Conservation (phyloP, 2,329 filamentous ascomycete genomes). For the Laburnicola sp. region DNA sequence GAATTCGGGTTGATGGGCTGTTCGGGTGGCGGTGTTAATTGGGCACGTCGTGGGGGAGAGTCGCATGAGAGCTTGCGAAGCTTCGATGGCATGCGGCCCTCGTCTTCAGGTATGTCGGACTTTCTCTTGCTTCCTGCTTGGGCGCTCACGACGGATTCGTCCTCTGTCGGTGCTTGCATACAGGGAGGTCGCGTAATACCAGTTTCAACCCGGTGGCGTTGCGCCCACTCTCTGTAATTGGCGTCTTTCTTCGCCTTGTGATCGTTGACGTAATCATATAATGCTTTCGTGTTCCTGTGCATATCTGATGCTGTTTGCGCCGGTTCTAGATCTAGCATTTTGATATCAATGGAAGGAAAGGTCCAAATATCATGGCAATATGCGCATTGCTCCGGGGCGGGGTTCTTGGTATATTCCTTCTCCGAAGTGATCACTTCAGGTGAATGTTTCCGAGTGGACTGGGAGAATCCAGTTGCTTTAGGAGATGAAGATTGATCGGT, state of each 20-base stretch:
- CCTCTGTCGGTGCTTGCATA: too few relatives aligned
- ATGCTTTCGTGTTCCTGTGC: neutral
- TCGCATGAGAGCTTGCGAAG: neutral
- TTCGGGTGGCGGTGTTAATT: conserved; percentile 1
- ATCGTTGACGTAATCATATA: neutral
- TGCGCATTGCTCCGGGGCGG: neutral
- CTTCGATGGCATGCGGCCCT: neutral
- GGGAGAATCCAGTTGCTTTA: neutral
- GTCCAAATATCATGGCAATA: conserved; percentile 1
- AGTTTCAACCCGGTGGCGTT: neutral
- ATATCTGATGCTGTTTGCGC: neutral
- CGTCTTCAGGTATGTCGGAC: neutral
- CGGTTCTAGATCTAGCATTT: neutral
- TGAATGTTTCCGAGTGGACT: neutral
- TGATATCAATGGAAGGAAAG: neutral
- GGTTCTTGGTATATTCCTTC: neutral
- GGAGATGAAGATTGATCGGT: neutral
- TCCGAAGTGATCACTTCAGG: neutral
- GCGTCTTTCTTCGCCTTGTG: neutral
- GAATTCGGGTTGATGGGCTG: neutral
- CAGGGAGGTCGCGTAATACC: neutral
- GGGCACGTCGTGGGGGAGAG: neutral
- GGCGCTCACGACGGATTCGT: too few relatives aligned
- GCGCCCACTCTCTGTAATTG: neutral
- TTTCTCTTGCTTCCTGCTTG: conserved; percentile 2